Percentiles rank a stretch among this genome's conserved stretches.
Evolutionary conservation across 495 filamentous ascomycete species (phyloP).

Genomic region (Aspergillus wentii): DNA sequence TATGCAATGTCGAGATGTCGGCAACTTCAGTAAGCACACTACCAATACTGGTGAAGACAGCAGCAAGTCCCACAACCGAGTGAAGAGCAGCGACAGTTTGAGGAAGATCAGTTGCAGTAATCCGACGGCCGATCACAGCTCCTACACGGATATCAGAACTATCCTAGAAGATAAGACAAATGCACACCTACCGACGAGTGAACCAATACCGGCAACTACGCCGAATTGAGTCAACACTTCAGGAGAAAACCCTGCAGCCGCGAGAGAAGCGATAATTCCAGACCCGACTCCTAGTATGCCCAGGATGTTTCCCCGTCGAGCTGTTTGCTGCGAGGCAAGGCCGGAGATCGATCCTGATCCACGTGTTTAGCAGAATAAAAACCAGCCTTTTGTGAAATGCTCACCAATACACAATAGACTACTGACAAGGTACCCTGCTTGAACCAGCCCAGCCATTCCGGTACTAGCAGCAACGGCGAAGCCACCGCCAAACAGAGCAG

Average conservation of each 20-base stretch:
- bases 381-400: conserved; percentile 1
- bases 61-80: conserved; percentile 76
- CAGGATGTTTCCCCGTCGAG: conserved; percentile 72
- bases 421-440: conserved; percentile 76
- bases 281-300: conserved; percentile 75
- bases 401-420: conserved; percentile 66
- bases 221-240: conserved; percentile 70
- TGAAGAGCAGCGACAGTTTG: conserved; percentile 79
- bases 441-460: conserved; percentile 73
- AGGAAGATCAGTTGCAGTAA: conserved; percentile 74
- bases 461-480: conserved; percentile 70
- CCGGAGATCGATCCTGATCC: conserved; percentile 55
- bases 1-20: conserved; percentile 64
- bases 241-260: conserved; percentile 70
- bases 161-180: no score
- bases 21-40: conserved; percentile 67
- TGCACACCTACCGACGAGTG: conserved; percentile 48
- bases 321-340: conserved; percentile 70
- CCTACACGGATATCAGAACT: conserved; percentile 23
- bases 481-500: conserved; percentile 67
- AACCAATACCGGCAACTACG: conserved; percentile 62
- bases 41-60: conserved; percentile 76
- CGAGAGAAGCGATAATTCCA: conserved; percentile 70
- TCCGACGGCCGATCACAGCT: conserved; percentile 71
- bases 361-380: neutral